These are phyloP conservation scores for Lentinula aciculospora DNA, from an alignment of 768 basidiomycete genomes.

Conservation along the genomic window DNA sequence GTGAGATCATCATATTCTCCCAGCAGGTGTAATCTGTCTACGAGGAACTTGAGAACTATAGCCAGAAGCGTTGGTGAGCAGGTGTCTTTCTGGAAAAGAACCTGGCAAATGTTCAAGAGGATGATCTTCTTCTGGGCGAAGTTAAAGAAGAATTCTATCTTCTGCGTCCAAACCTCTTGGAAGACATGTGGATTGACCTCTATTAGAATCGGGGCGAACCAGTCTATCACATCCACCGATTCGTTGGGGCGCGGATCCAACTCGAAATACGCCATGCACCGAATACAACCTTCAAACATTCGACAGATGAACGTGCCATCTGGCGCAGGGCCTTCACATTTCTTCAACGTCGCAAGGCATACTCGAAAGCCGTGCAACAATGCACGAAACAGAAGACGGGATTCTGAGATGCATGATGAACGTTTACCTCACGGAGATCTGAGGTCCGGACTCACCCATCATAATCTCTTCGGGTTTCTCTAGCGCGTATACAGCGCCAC, in stretches of 20 bases:
- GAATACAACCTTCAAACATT: slow-evolving; percentile 81
- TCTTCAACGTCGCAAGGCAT: slow-evolving; percentile 69
- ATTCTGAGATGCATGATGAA: slow-evolving; percentile 49
- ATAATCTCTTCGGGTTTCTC: slow-evolving; percentile 83
- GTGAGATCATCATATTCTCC: slow-evolving; percentile 82
- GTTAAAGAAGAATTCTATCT: slow-evolving; percentile 88
- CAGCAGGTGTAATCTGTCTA: slow-evolving; percentile 73
- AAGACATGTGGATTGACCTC: slow-evolving; percentile 90
- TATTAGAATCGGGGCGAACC: slow-evolving; percentile 69
- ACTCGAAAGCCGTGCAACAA: slow-evolving; percentile 86
- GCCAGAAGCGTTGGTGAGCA: slow-evolving; percentile 80
- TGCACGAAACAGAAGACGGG: slow-evolving; percentile 79
- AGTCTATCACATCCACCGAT: slow-evolving; percentile 76
- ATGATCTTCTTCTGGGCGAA: slow-evolving; percentile 69
- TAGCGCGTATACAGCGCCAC: slow-evolving; percentile 66
- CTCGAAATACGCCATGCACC: slow-evolving; percentile 81
- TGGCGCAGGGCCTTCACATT: slow-evolving; percentile 70
- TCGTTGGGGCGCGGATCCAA: slow-evolving; percentile 51
- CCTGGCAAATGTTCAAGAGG: slow-evolving; percentile 80
- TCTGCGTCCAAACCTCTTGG: slow-evolving; percentile 93
- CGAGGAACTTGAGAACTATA: slow-evolving; percentile 83
- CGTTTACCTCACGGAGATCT: not conserved
- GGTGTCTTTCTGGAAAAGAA: slow-evolving; percentile 71
- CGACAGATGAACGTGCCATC: slow-evolving; percentile 86
- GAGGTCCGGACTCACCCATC: slow-evolving; percentile 47